Evolutionary conservation across 129 eudicot genomes (phyloP).

Genomic region (Mikania micrantha): DNA sequence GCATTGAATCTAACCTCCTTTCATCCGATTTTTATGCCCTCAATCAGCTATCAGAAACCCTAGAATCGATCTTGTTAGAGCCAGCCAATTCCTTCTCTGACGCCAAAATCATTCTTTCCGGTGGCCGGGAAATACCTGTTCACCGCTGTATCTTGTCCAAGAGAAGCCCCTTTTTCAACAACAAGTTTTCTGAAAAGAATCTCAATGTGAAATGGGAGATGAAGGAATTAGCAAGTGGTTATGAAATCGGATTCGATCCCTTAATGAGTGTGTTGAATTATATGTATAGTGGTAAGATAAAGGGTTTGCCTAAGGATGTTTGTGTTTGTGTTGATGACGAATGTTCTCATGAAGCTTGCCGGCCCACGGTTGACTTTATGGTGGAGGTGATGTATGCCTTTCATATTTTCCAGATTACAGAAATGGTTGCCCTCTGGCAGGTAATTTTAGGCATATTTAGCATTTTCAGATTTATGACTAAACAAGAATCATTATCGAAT

Average conservation of each 20-base stretch:
- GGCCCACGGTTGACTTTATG: conserved; percentile 73
- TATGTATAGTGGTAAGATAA: conserved; percentile 67
- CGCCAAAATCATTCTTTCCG: conserved; percentile 40
- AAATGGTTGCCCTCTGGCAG: conserved; percentile 76
- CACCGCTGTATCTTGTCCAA: conserved; percentile 71
- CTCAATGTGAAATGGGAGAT: conserved; percentile 38
- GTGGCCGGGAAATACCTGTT: conserved; percentile 50
- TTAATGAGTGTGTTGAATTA: conserved; percentile 52
- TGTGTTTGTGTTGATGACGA: conserved; percentile 84
- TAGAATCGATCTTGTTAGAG: conserved; percentile 33
- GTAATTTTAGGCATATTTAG: conserved; percentile 17
- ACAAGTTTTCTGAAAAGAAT: conserved; percentile 25
- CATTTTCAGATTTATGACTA: neutral
- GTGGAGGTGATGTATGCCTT: conserved; percentile 74
- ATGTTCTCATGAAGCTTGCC: conserved; percentile 68
- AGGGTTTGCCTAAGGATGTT: conserved; percentile 44
- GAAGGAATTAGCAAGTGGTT: conserved; percentile 60
- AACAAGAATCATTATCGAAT: neutral
- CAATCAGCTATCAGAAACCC: conserved; percentile 40
- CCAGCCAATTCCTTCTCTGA: conserved; percentile 44
- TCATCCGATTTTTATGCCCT: conserved; percentile 29
- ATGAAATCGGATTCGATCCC: conserved; percentile 59
- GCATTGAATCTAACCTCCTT: conserved; percentile 20
- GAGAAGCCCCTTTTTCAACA: conserved; percentile 59
- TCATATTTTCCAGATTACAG: conserved; percentile 60